Percentiles rank a stretch among this genome's conserved stretches.
These are phyloP conservation scores for Tricholoma sp. DNA, from an alignment of 768 basidiomycete species.

Conservation along the genomic window DNA sequence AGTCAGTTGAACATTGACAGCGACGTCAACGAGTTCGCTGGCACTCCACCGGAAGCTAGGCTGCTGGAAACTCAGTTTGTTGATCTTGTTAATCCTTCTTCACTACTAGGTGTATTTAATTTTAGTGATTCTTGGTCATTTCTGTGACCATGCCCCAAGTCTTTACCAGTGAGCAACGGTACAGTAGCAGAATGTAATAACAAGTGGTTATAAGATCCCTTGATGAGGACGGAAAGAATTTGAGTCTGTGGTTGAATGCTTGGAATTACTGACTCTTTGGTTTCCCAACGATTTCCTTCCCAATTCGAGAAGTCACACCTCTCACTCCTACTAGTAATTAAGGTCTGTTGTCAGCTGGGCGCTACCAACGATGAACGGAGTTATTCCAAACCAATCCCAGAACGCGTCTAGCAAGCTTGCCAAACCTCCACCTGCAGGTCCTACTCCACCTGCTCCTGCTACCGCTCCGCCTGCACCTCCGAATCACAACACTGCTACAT, in stretches of 20 bases:
- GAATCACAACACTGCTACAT: constrained; percentile 31
- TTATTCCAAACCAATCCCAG: constrained; percentile 29
- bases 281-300: background rate
- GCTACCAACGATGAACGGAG: constrained; percentile 43
- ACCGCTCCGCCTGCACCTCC: constrained; percentile 54
- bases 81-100: background rate
- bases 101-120: background rate
- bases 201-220: background rate
- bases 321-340: background rate
- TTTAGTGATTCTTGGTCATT: background rate
- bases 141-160: background rate
- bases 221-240: background rate
- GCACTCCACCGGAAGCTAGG: too few species aligned
- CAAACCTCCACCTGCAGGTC: constrained; percentile 53
- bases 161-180: background rate
- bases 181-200: background rate
- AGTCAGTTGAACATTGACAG: background rate
- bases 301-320: constrained; percentile 8
- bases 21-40: background rate
- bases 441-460: constrained; percentile 57
- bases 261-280: background rate
- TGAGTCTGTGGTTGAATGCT: background rate
- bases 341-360: background rate
- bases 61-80: background rate
- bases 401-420: constrained; percentile 36